Evolutionary conservation across 768 basidiomycete genomes (phyloP).

Genomic region (Hygrophoropsis aurantiaca): DNA sequence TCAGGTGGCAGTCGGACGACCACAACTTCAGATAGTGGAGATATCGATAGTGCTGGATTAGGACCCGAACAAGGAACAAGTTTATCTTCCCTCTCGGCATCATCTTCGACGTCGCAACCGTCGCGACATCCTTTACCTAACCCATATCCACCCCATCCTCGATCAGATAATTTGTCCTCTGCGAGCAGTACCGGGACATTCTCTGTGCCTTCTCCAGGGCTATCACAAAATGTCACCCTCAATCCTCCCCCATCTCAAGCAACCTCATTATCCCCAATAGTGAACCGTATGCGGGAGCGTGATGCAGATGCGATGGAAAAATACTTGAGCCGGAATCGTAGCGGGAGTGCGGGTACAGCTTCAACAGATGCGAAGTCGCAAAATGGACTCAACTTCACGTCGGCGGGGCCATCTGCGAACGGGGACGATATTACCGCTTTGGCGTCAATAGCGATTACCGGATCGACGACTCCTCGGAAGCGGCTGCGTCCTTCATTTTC

Average conservation of each 20-base stretch:
- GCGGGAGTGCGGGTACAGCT: conserved; percentile 72
- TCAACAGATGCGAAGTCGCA: conserved; percentile 73
- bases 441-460: conserved; percentile 44
- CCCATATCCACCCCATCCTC: conserved; percentile 45
- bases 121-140: conserved; percentile 31
- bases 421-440: conserved; percentile 55
- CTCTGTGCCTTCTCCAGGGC: conserved; percentile 35
- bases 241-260: conserved; percentile 33
- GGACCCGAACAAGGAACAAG: conserved; percentile 40
- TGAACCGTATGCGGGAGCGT: conserved; percentile 75
- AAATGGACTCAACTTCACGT: conserved; percentile 48
- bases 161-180: conserved; percentile 26
- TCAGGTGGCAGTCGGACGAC: conserved; percentile 81
- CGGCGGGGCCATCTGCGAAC: conserved; percentile 50
- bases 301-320: conserved; percentile 90
- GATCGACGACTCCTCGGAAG: conserved; percentile 58
- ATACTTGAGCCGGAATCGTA: conserved; percentile 78
- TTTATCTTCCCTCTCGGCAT: conserved; percentile 55
- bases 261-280: conserved; percentile 72
- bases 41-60: conserved; percentile 47
- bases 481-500: conserved; percentile 71
- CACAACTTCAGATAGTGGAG: conserved; percentile 72
- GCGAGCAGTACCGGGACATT: conserved; percentile 39
- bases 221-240: conserved; percentile 33
- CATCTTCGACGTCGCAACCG: conserved; percentile 64